These are phyloP conservation scores for Ilex asprella DNA, from an alignment of 257 asterid species.

Conservation along the genomic window DNA sequence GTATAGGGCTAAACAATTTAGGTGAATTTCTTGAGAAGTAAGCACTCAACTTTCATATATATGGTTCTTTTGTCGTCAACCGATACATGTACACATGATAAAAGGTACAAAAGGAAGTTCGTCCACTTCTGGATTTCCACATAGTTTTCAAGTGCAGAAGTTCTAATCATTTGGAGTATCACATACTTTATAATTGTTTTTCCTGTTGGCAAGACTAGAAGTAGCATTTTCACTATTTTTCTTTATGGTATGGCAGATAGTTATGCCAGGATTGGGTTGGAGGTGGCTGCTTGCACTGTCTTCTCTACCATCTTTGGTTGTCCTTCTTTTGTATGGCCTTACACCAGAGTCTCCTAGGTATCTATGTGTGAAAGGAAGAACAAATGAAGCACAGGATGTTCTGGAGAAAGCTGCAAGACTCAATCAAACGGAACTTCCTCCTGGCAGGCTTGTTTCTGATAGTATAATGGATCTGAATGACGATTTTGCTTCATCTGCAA, in stretches of 20 bases:
- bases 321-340: conserved; percentile 43
- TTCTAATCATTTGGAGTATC: too few species aligned
- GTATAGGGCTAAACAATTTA: too few species aligned
- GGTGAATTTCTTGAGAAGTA: too few species aligned
- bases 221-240: neutral
- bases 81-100: neutral
- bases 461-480: conserved; percentile 18
- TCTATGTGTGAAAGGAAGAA: conserved; percentile 37
- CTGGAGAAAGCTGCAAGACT: conserved; percentile 42
- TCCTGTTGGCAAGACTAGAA: too few species aligned
- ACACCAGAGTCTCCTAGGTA: conserved; percentile 70
- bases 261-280: conserved; percentile 70
- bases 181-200: too few species aligned
- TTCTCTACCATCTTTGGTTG: conserved; percentile 53
- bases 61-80: neutral
- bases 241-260: conserved; percentile 23
- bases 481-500: conserved; percentile 20
- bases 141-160: neutral
- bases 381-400: conserved; percentile 39
- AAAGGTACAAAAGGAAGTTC: neutral
- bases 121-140: neutral
- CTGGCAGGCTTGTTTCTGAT: conserved; percentile 48
- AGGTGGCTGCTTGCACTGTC: conserved; percentile 75
- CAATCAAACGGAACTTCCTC: conserved; percentile 44
- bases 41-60: neutral